These are phyloP conservation scores for Sporisorium iseilematis-ciliati DNA, from an alignment of 1,284 basidiomycete species.

Conservation along the genomic window DNA sequence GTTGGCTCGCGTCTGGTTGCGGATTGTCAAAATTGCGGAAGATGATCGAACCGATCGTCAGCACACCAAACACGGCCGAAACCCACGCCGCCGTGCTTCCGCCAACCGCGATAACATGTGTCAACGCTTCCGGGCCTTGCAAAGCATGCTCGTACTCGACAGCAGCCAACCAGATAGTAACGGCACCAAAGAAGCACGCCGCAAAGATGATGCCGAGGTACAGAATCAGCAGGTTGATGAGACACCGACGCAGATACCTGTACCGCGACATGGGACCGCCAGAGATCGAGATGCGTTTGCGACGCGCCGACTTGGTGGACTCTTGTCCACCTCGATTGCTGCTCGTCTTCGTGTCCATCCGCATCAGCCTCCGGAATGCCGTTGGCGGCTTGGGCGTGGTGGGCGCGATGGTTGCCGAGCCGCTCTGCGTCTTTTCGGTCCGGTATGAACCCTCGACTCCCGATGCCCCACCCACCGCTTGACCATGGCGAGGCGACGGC, in stretches of 20 bases:
- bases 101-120: conserved; percentile 11
- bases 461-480: conserved; percentile 17
- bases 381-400: conserved; percentile 9
- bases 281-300: conserved; percentile 24
- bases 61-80: conserved; percentile 48
- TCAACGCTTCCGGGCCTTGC: conserved; percentile 17
- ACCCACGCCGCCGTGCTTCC: conserved; percentile 30
- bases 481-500: conserved; percentile 3
- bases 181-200: conserved; percentile 40
- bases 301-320: conserved; percentile 9
- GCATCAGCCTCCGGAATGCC: conserved; percentile 22
- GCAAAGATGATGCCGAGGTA: conserved; percentile 57
- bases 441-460: conserved; percentile 2
- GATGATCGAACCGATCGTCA: conserved; percentile 51
- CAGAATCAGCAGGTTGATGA: conserved; percentile 56
- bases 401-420: conserved; percentile 15
- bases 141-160: conserved; percentile 42
- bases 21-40: conserved; percentile 54
- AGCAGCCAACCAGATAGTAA: conserved; percentile 43
- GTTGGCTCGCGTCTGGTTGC: conserved; percentile 27
- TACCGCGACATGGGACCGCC: conserved; percentile 39
- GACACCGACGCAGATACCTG: conserved; percentile 56
- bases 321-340: conserved; percentile 5
- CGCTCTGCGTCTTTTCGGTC: not conserved
- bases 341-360: conserved; percentile 11